Conservation (phyloP, 2,329 filamentous ascomycete genomes). For the Colletotrichum sp. region DNA sequence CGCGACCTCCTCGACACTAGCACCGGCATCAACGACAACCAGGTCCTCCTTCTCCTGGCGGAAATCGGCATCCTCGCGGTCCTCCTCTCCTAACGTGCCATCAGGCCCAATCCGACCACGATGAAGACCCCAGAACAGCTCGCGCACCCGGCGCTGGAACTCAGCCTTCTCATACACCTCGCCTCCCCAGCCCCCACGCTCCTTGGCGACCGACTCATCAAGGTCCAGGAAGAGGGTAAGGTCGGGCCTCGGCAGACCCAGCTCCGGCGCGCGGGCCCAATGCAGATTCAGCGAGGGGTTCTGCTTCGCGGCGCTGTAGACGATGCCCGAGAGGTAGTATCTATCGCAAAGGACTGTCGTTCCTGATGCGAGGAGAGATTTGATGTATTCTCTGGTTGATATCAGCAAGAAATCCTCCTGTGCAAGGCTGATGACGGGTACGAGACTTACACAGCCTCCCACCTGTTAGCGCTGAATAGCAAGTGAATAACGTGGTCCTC, state of each 20-base stretch:
- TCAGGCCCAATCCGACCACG: slow-evolving; percentile 47
- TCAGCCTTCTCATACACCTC: slow-evolving; percentile 88
- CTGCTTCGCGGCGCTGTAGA: slow-evolving; percentile 89
- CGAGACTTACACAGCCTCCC: slow-evolving; percentile 68
- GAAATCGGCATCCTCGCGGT: slow-evolving; percentile 35
- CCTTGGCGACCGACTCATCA: slow-evolving; percentile 71
- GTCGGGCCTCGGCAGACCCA: slow-evolving; percentile 87
- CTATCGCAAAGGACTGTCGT: slow-evolving; percentile 85
- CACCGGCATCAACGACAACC: slow-evolving; percentile 58
- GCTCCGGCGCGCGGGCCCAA: slow-evolving; percentile 86
- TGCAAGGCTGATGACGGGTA: neutral
- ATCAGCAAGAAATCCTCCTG: neutral
- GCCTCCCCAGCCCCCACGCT: slow-evolving; percentile 83
- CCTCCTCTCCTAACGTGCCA: slow-evolving; percentile 25
- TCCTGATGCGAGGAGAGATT: slow-evolving; percentile 63
- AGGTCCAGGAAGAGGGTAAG: slow-evolving; percentile 87
- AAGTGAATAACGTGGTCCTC: slow-evolving; percentile 91
- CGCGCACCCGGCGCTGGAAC: slow-evolving; percentile 81
- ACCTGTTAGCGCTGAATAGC: slow-evolving; percentile 88
- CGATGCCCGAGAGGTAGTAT: slow-evolving; percentile 93
- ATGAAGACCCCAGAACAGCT: slow-evolving; percentile 69
- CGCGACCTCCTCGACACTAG: slow-evolving; percentile 60
- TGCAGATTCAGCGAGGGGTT: slow-evolving; percentile 71
- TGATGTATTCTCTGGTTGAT: slow-evolving; percentile 52
- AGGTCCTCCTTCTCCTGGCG: slow-evolving; percentile 58